phyloP scores from a whole-genome alignment of 331 rosid species.

The Dryas integrifolia region DNA sequence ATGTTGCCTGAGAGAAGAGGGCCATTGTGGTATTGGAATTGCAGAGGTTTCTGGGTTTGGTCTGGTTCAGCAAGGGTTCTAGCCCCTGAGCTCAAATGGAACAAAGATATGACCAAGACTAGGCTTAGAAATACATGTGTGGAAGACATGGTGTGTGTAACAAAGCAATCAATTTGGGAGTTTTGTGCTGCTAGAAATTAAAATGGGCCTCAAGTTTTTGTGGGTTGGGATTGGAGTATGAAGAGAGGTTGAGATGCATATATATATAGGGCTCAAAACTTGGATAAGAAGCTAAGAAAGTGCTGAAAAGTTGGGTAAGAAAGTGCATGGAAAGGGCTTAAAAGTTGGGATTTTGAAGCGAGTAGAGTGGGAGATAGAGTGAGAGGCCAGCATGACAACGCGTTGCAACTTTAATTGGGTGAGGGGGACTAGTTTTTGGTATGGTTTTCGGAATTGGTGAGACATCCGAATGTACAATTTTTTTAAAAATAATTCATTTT shows the following conservation, averaged over 20 bases:
- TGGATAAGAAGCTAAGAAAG: background rate
- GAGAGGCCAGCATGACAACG: slow-evolving; percentile 18
- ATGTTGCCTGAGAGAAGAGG: slow-evolving; percentile 54
- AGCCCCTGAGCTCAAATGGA: slow-evolving; percentile 9
- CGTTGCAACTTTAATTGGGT: background rate
- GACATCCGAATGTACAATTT: too few relatives aligned
- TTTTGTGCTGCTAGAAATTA: background rate
- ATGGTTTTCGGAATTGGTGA: too few relatives aligned
- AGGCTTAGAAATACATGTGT: background rate
- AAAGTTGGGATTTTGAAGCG: background rate
- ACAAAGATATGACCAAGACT: background rate
- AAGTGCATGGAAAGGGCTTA: background rate
- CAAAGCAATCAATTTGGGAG: background rate
- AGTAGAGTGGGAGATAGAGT: background rate
- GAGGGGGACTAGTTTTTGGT: background rate
- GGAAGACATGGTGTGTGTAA: background rate
- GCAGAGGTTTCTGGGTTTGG: slow-evolving; percentile 12
- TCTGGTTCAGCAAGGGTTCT: slow-evolving; percentile 12
- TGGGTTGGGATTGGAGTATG: background rate
- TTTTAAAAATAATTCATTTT: too few relatives aligned
- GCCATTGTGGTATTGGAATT: slow-evolving; percentile 50
- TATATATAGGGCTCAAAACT: background rate
- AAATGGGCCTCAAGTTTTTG: background rate
- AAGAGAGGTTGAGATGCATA: background rate
- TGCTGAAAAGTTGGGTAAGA: background rate